phyloP scores from a whole-genome alignment of 129 eudicot genomes.

The Centella asiatica region DNA sequence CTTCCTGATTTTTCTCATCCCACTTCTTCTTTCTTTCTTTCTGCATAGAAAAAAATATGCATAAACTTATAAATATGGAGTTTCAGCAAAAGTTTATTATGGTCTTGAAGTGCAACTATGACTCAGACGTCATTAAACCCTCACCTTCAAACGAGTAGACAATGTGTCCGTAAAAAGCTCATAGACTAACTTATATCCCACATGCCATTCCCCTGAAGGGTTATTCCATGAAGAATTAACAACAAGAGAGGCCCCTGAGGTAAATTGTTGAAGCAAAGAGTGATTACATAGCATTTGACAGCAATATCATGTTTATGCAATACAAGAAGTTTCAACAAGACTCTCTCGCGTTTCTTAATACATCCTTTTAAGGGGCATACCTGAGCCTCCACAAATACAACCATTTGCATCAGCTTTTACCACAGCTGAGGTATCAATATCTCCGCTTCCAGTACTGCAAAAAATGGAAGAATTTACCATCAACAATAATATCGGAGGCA shows the following conservation, averaged over 20 bases:
- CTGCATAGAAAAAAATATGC: constrained; percentile 28
- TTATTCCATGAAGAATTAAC: constrained; percentile 88
- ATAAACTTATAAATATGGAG: no score
- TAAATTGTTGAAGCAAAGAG: neutral
- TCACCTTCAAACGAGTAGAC: constrained; percentile 84
- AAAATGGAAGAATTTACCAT: neutral
- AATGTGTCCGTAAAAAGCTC: constrained; percentile 86
- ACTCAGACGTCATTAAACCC: constrained; percentile 10
- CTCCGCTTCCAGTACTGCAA: constrained; percentile 94
- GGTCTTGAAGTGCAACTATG: neutral
- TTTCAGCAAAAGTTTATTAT: no score
- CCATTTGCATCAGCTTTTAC: constrained; percentile 86
- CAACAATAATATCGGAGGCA: neutral
- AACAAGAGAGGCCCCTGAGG: constrained; percentile 59
- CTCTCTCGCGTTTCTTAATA: neutral
- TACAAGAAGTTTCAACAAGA: neutral
- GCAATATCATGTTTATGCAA: neutral
- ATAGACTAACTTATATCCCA: constrained; percentile 76
- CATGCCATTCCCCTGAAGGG: constrained; percentile 98
- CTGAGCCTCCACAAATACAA: constrained; percentile 84
- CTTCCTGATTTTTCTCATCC: constrained; percentile 93
- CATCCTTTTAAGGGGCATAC: constrained; percentile 27
- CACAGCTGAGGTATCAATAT: constrained; percentile 84
- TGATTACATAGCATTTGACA: neutral
- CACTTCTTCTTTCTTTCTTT: constrained; percentile 84